Evolutionary conservation across 257 asterid species (phyloP).

Genomic region (Cinchona pubescens): DNA sequence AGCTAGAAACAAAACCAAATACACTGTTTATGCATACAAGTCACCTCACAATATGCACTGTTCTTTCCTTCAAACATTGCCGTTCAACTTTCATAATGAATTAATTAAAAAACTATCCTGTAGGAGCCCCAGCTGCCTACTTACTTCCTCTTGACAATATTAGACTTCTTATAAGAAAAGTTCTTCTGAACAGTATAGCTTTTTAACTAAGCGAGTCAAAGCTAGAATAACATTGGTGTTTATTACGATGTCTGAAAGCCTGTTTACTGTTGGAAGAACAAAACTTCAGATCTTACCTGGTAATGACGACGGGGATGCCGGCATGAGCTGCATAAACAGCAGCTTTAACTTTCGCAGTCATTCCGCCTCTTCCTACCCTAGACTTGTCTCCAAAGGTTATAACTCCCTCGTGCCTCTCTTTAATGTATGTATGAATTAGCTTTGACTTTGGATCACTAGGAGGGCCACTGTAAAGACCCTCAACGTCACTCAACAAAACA

Average conservation of each 20-base stretch:
- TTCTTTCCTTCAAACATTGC: neutral
- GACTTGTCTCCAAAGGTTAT: slow-evolving; percentile 84
- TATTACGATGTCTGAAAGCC: neutral
- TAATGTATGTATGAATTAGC: slow-evolving; percentile 59
- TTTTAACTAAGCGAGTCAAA: neutral
- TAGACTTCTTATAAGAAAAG: neutral
- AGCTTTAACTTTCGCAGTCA: slow-evolving; percentile 91
- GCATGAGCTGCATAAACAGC: slow-evolving; percentile 65
- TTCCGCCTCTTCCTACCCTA: slow-evolving; percentile 88
- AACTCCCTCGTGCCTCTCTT: slow-evolving; percentile 51
- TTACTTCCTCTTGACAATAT: neutral
- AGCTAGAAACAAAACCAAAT: neutral
- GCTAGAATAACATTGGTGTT: neutral
- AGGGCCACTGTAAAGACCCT: slow-evolving; percentile 84
- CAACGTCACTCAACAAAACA: slow-evolving; percentile 76
- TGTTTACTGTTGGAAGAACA: neutral
- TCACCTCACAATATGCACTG: neutral
- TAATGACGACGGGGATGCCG: slow-evolving; percentile 72
- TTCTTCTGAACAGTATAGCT: neutral
- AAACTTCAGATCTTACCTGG: slow-evolving; percentile 44
- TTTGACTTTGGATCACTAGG: slow-evolving; percentile 72
- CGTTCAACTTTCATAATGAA: neutral
- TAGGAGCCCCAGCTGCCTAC: neutral
- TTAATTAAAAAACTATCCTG: neutral
- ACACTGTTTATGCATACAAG: neutral